Base-by-base conservation (phyloP, 257 asterid genomes). In the Avicennia marina region DNA sequence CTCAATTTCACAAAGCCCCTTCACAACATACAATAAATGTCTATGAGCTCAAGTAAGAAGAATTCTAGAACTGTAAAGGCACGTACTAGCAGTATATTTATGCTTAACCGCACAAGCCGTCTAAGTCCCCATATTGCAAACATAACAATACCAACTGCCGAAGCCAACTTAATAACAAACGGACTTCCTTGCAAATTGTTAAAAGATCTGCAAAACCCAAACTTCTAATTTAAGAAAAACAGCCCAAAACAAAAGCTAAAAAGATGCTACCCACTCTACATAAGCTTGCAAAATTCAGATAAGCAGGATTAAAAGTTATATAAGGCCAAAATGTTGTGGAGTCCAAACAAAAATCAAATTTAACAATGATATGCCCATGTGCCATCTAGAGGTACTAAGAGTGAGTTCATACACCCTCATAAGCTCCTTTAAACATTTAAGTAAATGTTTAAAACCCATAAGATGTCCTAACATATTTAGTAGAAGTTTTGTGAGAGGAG, bases 51-150 rank as follows among this genome's bases (percentile, higher is more conserved):
- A 64, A 53, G 56, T 29, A 17, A 56, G 29, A 56, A 57, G 57
- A 68, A 44, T 53, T 62, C 45, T 44, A 46, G 56, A 65, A 60
- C 22, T 46, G 24, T 29, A 48, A 66, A 22, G 39, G 20, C 42
- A 63, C 79, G 45, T 78, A 91, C 98, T 33, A 71, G 81, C 32
- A 76, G 69, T 65, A 88, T 13, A 64, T 78, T 80, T 67, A 91
- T 82, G 85, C 78, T 69, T 38, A 60, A 89, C 67, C 73, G 86
- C 77, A 80, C 62, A 43, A 86, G 80, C 8, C 95, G 98, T 40
- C 84, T 80, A 64, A 89, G 82, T 65, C 98, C 96, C 95, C 95
- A 89, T 57, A 84, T 52, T 52, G 95, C 83, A 75, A 93, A 93
- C 65, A 72, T 58, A 76, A 86, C 36, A 48, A 82, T 56, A 65